Conservation (phyloP, 2,329 filamentous ascomycete species). For the Neocatenulostroma microsporum region DNA sequence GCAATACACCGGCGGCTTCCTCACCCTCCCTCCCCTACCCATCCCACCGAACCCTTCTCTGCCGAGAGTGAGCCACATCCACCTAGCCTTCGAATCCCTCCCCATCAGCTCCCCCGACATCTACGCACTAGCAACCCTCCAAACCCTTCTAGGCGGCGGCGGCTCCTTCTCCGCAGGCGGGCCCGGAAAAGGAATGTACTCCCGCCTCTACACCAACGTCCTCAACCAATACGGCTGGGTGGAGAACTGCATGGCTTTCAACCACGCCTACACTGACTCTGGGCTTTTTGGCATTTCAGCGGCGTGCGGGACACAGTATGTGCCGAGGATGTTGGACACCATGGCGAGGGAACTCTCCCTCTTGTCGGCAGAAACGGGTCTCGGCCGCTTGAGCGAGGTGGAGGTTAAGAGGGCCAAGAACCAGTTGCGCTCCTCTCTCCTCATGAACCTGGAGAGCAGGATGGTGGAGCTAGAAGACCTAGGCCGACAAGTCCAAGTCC, state of each 20-base stretch:
- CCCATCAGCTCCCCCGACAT: conserved; percentile 88
- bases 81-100: conserved; percentile 90
- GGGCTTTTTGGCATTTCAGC: conserved; percentile 92
- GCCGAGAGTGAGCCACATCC: conserved; percentile 81
- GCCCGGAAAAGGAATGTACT: conserved; percentile 98
- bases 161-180: conserved; percentile 95
- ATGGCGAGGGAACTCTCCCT: conserved; percentile 85
- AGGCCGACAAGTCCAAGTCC: conserved; percentile 91
- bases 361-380: conserved; percentile 68
- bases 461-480: conserved; percentile 98
- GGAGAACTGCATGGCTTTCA: conserved; percentile 90
- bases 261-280: conserved; percentile 93
- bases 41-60: conserved; percentile 68
- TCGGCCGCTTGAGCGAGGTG: conserved; percentile 58
- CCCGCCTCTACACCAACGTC: conserved; percentile 91
- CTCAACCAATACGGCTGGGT: conserved; percentile 98
- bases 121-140: conserved; percentile 89
- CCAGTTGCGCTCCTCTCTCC: conserved; percentile 76
- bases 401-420: conserved; percentile 96
- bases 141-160: conserved; percentile 90
- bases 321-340: conserved; percentile 80
- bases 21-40: conserved; percentile 73
- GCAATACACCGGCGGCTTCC: conserved; percentile 89
- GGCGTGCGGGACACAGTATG: conserved; percentile 70
- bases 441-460: conserved; percentile 95